Percentiles rank a stretch among this genome's conserved stretches.
These are phyloP conservation scores for Hypsizygus marmoreus DNA, from an alignment of 768 basidiomycete species.

Conservation along the genomic window DNA sequence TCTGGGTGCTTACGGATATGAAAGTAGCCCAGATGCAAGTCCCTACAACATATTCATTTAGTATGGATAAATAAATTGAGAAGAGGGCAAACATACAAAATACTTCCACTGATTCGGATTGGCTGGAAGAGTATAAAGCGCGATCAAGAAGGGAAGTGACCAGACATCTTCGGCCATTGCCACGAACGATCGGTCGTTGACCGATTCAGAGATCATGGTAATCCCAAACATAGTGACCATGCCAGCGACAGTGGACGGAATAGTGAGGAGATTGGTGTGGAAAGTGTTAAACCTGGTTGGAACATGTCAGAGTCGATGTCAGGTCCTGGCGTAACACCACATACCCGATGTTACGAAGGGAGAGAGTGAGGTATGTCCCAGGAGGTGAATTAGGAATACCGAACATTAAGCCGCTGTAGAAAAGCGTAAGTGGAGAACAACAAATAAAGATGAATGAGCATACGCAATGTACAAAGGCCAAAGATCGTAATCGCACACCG, in stretches of 20 bases:
- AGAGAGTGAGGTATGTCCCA: slow-evolving; percentile 57
- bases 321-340: slow-evolving; percentile 4
- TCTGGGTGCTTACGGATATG: slow-evolving; percentile 38
- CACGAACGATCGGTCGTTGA: slow-evolving; percentile 56
- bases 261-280: slow-evolving; percentile 59
- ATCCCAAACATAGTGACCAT: slow-evolving; percentile 55
- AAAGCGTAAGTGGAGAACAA: neutral
- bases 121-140: slow-evolving; percentile 49
- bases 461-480: slow-evolving; percentile 67
- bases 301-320: neutral
- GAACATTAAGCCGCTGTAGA: slow-evolving; percentile 50
- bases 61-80: neutral
- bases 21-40: slow-evolving; percentile 44
- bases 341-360: slow-evolving; percentile 55
- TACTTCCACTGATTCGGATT: slow-evolving; percentile 54
- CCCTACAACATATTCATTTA: slow-evolving; percentile 32
- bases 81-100: slow-evolving; percentile 38
- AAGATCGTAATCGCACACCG: slow-evolving; percentile 61
- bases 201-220: slow-evolving; percentile 49
- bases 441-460: slow-evolving; percentile 7
- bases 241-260: slow-evolving; percentile 53
- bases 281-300: slow-evolving; percentile 57
- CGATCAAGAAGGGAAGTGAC: slow-evolving; percentile 62
- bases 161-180: slow-evolving; percentile 59
- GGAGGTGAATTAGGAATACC: slow-evolving; percentile 52